These are phyloP conservation scores for Tulasnella sp. DNA, from an alignment of 768 basidiomycete species.

Conservation along the genomic window DNA sequence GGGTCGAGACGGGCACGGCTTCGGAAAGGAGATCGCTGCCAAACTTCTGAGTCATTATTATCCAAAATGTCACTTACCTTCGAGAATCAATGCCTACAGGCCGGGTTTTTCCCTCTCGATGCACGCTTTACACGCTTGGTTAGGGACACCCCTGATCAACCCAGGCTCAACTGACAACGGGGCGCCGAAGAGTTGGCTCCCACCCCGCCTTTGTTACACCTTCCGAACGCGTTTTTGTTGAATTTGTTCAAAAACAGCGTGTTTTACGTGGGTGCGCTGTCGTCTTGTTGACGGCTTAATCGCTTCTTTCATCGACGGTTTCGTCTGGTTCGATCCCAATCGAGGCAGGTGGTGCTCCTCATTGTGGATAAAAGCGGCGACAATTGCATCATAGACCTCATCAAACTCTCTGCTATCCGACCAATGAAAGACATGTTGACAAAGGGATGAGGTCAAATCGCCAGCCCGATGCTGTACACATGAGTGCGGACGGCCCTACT, in stretches of 20 bases:
- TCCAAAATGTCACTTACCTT: not conserved
- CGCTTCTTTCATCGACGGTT: not conserved
- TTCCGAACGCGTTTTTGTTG: not conserved
- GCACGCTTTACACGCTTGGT: not conserved
- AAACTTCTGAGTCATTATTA: not conserved
- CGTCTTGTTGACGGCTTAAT: not conserved
- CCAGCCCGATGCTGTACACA: not conserved
- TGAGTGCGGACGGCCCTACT: not conserved
- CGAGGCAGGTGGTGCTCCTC: not conserved
- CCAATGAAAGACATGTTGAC: not conserved
- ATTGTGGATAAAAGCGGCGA: not conserved
- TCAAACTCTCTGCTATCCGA: not conserved
- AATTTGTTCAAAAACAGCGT: not conserved
- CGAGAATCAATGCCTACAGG: not conserved
- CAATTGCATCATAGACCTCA: not conserved
- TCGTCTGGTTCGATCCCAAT: not conserved
- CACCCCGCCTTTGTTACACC: not conserved
- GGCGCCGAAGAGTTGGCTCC: not conserved
- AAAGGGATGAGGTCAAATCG: slow-evolving; percentile 1
- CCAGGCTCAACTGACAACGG: not conserved
- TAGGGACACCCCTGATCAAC: not conserved
- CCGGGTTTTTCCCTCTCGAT: not conserved
- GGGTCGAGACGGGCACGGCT: not conserved
- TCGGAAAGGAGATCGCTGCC: not conserved
- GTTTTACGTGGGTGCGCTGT: not conserved